Evolutionary conservation across 306 rosid genomes (phyloP).

Genomic region (Urtica urens): DNA sequence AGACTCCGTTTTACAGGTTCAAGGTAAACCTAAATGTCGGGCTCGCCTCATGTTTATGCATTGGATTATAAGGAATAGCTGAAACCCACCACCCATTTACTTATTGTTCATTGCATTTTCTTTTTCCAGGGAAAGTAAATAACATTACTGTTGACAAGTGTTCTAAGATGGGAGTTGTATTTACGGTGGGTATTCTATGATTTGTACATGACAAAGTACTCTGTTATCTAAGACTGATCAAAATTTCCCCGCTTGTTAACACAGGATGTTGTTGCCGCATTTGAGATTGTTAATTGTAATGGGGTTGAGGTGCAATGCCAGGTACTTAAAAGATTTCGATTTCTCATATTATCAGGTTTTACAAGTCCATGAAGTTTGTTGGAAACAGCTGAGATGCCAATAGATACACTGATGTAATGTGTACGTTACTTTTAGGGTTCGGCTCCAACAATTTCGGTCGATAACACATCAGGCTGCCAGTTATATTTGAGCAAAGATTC

Average conservation of each 20-base stretch:
- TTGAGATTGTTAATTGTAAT: conserved; percentile 86
- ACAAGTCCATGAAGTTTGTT: neutral
- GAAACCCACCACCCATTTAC: neutral
- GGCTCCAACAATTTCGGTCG: conserved; percentile 89
- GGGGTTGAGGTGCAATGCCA: conserved; percentile 95
- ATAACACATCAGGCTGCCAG: conserved; percentile 86
- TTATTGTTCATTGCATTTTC: neutral
- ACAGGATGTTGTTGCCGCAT: conserved; percentile 99
- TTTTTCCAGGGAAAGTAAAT: conserved; percentile 85
- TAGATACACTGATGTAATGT: conserved; percentile 6
- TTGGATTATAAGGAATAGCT: neutral
- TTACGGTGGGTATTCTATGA: conserved; percentile 45
- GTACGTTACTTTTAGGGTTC: conserved; percentile 54
- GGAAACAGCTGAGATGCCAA: neutral
- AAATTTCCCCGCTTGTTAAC: conserved; percentile 15
- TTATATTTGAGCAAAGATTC: conserved; percentile 83
- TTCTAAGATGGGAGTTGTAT: conserved; percentile 81
- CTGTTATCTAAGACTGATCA: conserved; percentile 7
- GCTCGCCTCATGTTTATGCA: neutral
- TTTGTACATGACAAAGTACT: conserved; percentile 13
- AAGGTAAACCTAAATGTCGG: conserved; percentile 38
- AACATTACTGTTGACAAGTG: conserved; percentile 95
- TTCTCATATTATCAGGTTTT: neutral
- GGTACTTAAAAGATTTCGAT: conserved; percentile 26
- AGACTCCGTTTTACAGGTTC: conserved; percentile 83